A percentile compares a stretch with the other conserved stretches of the same genome.
Evolutionary conservation across 441 rosid genomes (phyloP).

Genomic region (Populus tomentosa): DNA sequence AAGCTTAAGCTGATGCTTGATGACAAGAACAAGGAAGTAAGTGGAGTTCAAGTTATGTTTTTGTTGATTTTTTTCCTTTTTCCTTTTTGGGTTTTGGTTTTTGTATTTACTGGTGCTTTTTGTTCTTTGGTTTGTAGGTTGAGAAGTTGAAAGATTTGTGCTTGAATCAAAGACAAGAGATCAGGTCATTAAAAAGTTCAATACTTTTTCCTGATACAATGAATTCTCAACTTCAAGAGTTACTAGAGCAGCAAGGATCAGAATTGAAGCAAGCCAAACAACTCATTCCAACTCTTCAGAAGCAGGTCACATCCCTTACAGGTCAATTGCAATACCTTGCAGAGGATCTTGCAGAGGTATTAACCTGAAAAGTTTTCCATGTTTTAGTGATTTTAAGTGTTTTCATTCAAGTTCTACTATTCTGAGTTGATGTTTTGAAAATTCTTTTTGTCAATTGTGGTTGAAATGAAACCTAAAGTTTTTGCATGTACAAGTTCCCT

Average conservation of each 20-base stretch:
- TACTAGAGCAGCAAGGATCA: slow-evolving; percentile 9
- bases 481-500: too few species aligned
- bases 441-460: too few species aligned
- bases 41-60: slow-evolving; percentile 7
- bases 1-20: slow-evolving; percentile 51
- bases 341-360: too few species aligned
- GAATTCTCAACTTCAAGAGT: slow-evolving; percentile 50
- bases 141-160: slow-evolving; percentile 90
- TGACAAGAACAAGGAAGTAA: slow-evolving; percentile 59
- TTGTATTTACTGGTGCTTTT: background rate
- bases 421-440: too few species aligned
- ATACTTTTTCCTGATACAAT: slow-evolving; percentile 67
- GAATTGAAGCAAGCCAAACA: too few species aligned
- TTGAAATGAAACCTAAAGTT: too few species aligned
- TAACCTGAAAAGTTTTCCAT: too few species aligned
- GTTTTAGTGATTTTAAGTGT: too few species aligned
- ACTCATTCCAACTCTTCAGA: too few species aligned
- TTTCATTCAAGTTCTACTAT: too few species aligned
- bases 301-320: too few species aligned
- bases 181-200: slow-evolving; percentile 62
- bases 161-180: slow-evolving; percentile 84
- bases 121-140: slow-evolving; percentile 42
- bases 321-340: too few species aligned
- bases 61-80: background rate
- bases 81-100: background rate